phyloP scores from a whole-genome alignment of 352 stramenopile genomes.

The Plasmopara viticola region DNA sequence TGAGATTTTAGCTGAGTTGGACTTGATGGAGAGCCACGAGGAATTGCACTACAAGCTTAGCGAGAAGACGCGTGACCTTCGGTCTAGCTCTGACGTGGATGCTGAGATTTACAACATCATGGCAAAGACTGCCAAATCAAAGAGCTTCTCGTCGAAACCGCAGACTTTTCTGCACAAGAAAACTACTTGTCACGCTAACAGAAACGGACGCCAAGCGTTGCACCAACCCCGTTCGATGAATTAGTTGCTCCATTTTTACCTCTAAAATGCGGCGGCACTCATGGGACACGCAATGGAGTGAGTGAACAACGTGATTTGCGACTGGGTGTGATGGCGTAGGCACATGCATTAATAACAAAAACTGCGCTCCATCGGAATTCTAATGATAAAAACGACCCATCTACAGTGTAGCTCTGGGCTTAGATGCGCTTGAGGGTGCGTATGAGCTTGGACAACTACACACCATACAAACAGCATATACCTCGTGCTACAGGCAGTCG shows the following conservation, averaged over 20 bases:
- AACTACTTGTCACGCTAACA: constrained; percentile 36
- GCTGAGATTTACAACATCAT: constrained; percentile 52
- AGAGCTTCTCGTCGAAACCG: constrained; percentile 31
- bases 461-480: constrained; percentile 16
- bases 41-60: constrained; percentile 55
- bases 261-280: constrained; percentile 22
- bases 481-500: constrained; percentile 30
- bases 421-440: constrained; percentile 6
- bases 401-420: constrained; percentile 14
- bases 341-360: constrained; percentile 11
- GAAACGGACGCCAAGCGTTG: constrained; percentile 41
- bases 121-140: constrained; percentile 43
- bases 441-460: constrained; percentile 11
- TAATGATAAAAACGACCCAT: constrained; percentile 17
- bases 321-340: not conserved
- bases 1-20: constrained; percentile 66
- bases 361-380: constrained; percentile 24
- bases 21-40: constrained; percentile 72
- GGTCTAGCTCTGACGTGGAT: constrained; percentile 46
- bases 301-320: constrained; percentile 18
- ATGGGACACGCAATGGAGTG: constrained; percentile 27
- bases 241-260: constrained; percentile 27
- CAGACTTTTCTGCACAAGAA: constrained; percentile 27
- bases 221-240: constrained; percentile 71
- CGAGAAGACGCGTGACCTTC: constrained; percentile 52